These are phyloP conservation scores for Citrullus amarus DNA, from an alignment of 306 rosid genomes.

Conservation along the genomic window DNA sequence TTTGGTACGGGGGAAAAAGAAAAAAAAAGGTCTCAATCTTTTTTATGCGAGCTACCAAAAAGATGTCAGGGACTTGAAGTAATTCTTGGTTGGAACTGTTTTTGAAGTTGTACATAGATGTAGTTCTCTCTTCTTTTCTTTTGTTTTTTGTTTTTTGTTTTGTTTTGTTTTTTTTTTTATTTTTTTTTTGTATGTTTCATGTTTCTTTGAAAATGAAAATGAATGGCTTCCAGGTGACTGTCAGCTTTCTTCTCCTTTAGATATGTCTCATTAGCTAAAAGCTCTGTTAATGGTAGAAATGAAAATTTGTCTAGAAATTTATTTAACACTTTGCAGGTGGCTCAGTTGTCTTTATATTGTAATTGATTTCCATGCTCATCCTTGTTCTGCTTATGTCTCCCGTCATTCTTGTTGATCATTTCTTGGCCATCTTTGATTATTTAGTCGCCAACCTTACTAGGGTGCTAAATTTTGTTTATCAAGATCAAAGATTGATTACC, in stretches of 20 bases:
- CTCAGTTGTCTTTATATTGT: no score
- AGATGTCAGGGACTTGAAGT: neutral
- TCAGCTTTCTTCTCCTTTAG: neutral
- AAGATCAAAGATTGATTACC: no score
- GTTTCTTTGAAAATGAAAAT: neutral
- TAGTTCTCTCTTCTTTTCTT: neutral
- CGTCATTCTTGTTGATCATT: no score
- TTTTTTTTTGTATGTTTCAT: neutral
- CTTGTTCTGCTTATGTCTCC: no score
- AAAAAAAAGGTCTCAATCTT: neutral
- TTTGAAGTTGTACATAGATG: neutral
- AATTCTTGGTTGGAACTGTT: slow-evolving; percentile 2
- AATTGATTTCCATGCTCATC: no score
- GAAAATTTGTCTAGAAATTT: neutral
- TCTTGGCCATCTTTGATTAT: no score
- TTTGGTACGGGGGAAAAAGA: neutral
- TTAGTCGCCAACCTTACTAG: no score
- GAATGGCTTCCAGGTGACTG: neutral
- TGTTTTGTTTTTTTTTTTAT: no score
- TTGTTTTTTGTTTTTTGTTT: neutral
- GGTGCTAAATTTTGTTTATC: no score
- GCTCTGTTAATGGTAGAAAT: neutral
- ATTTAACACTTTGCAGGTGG: no score
- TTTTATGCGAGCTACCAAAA: neutral
- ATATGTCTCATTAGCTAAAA: neutral